Conservation (phyloP, 192 early-diverging fungal genomes). For the Endogone sp. region DNA sequence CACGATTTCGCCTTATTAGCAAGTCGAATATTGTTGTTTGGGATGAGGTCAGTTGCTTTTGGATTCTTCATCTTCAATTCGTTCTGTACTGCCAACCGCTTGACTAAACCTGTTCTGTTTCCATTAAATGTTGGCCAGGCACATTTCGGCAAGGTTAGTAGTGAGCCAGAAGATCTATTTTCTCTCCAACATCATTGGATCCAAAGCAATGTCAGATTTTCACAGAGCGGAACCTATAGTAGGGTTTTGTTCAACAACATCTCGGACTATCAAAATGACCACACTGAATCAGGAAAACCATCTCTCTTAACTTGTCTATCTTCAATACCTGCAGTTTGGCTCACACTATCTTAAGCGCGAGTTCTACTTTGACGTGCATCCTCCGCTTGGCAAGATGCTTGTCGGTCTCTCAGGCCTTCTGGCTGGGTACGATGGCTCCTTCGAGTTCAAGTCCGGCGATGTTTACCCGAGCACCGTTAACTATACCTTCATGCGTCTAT, state of each 20-base stretch:
- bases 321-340: conserved; percentile 68
- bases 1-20: conserved; percentile 61
- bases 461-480: conserved; percentile 79
- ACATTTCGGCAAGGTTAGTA: conserved; percentile 22
- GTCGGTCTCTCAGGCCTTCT: conserved; percentile 80
- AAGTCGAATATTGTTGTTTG: conserved; percentile 60
- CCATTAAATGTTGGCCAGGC: conserved; percentile 3
- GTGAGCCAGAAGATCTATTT: background rate
- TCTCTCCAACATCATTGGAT: background rate
- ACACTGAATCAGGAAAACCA: too few relatives aligned
- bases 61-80: background rate
- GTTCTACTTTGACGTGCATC: conserved; percentile 99
- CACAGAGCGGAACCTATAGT: background rate
- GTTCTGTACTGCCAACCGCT: too few relatives aligned
- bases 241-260: too few relatives aligned
- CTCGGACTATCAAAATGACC: too few relatives aligned
- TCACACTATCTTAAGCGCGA: conserved; percentile 88
- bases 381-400: conserved; percentile 96
- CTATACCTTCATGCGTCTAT: conserved; percentile 86
- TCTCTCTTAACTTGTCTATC: too few relatives aligned
- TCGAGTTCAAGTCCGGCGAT: conserved; percentile 76
- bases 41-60: conserved; percentile 64
- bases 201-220: too few relatives aligned
- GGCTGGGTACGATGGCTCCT: conserved; percentile 83
- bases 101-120: background rate